Conservation (phyloP, 2,329 filamentous ascomycete species). For the Nemania sp. region DNA sequence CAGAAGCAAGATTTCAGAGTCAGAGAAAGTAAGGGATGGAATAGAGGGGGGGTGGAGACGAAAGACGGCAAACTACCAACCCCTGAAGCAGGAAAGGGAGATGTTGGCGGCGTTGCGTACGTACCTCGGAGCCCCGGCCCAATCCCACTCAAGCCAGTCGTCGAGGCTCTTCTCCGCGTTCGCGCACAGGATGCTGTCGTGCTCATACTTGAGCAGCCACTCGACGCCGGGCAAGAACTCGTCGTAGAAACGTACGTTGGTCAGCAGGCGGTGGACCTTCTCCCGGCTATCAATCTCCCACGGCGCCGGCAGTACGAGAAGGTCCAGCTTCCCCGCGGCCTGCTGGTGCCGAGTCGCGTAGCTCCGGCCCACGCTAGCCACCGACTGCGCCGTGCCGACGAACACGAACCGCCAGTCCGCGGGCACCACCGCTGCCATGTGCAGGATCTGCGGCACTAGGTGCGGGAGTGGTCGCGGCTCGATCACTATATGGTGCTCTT, state of each 20-base stretch:
- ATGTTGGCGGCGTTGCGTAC: slow-evolving; percentile 16
- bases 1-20: background rate
- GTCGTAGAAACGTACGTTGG: slow-evolving; percentile 56
- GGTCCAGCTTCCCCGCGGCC: slow-evolving; percentile 54
- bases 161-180: slow-evolving; percentile 56
- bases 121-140: slow-evolving; percentile 56
- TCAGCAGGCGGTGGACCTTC: slow-evolving; percentile 52
- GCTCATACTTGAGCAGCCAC: slow-evolving; percentile 58
- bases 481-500: no score
- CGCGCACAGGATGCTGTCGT: slow-evolving; percentile 59
- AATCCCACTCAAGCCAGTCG: slow-evolving; percentile 58
- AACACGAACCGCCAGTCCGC: slow-evolving; percentile 60
- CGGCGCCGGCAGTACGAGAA: slow-evolving; percentile 52
- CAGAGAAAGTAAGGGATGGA: no score
- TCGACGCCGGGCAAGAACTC: slow-evolving; percentile 54
- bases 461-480: slow-evolving; percentile 52
- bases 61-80: background rate
- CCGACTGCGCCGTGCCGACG: slow-evolving; percentile 53
- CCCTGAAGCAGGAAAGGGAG: no score
- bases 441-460: slow-evolving; percentile 53
- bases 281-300: slow-evolving; percentile 53
- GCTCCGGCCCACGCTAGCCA: slow-evolving; percentile 49
- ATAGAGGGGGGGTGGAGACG: background rate
- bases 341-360: slow-evolving; percentile 54
- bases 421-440: slow-evolving; percentile 56